Evolutionary conservation across 1,284 basidiomycete species (phyloP).

Genomic region (Moniliella sp.): DNA sequence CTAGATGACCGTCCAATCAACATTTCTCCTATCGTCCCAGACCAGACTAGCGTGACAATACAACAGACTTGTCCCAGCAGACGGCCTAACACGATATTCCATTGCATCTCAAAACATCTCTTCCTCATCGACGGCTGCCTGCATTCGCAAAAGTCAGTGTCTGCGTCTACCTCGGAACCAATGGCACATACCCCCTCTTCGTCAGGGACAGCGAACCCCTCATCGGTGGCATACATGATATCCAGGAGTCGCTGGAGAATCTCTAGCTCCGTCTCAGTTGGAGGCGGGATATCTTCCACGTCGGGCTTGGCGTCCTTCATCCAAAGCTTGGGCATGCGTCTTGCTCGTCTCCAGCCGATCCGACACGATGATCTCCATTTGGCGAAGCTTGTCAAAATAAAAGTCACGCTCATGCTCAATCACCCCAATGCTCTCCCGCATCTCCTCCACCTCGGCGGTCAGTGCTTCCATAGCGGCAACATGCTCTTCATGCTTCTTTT

Average conservation of each 20-base stretch:
- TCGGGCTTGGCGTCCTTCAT: constrained; percentile 8
- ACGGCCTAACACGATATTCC: too few relatives aligned
- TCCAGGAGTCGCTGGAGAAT: constrained; percentile 66
- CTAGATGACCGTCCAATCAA: too few relatives aligned
- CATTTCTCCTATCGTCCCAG: too few relatives aligned
- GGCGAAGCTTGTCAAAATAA: constrained; percentile 69
- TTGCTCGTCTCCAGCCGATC: constrained; percentile 37
- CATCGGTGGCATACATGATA: constrained; percentile 77
- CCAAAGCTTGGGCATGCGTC: constrained; percentile 19
- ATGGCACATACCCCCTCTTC: constrained; percentile 9
- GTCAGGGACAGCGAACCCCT: constrained; percentile 32
- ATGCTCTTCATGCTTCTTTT: too few relatives aligned
- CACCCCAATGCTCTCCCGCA: constrained; percentile 59
- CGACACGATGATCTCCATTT: constrained; percentile 72
- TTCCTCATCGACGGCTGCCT: too few relatives aligned
- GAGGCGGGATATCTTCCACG: constrained; percentile 24
- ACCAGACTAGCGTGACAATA: too few relatives aligned
- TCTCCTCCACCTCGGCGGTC: constrained; percentile 58
- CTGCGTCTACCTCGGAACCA: too few relatives aligned
- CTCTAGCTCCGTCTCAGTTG: constrained; percentile 44
- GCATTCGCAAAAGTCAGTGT: too few relatives aligned
- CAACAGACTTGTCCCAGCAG: too few relatives aligned
- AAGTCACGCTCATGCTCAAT: constrained; percentile 80
- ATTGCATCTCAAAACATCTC: too few relatives aligned
- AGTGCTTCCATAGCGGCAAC: too few relatives aligned